Evolutionary conservation across 2,329 filamentous ascomycete species (phyloP).

Genomic region (Lojkania enalia): DNA sequence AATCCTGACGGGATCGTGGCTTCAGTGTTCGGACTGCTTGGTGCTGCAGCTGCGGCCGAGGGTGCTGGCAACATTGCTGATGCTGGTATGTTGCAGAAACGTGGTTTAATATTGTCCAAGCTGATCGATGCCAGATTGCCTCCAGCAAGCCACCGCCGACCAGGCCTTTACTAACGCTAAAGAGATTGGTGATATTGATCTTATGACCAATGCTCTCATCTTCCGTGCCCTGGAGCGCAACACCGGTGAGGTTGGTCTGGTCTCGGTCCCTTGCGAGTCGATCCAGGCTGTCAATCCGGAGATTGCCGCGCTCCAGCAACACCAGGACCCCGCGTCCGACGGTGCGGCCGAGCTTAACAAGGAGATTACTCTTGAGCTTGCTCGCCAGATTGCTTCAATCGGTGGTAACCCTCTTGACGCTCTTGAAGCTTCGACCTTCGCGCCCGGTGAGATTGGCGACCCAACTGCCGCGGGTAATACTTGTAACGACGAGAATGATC

Average conservation of each 20-base stretch:
- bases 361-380: constrained; percentile 61
- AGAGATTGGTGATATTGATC: constrained; percentile 54
- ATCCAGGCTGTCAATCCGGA: constrained; percentile 65
- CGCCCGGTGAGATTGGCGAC: constrained; percentile 60
- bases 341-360: constrained; percentile 63
- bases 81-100: constrained; percentile 33
- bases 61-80: constrained; percentile 57
- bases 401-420: constrained; percentile 66
- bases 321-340: constrained; percentile 67
- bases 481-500: constrained; percentile 54
- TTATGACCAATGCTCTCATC: constrained; percentile 59
- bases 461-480: constrained; percentile 57
- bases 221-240: constrained; percentile 63
- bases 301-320: constrained; percentile 65
- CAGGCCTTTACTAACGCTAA: constrained; percentile 65
- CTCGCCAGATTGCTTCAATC: constrained; percentile 61
- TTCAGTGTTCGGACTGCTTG: constrained; percentile 57
- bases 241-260: constrained; percentile 60
- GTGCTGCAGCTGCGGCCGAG: constrained; percentile 53
- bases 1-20: constrained; percentile 56
- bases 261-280: constrained; percentile 60
- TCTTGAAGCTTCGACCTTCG: constrained; percentile 65
- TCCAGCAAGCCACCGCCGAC: constrained; percentile 62
- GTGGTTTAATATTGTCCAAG: not conserved
- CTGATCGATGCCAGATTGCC: constrained; percentile 51